phyloP scores from a whole-genome alignment of 352 stramenopile species.

The Pythium scleroteichum region DNA sequence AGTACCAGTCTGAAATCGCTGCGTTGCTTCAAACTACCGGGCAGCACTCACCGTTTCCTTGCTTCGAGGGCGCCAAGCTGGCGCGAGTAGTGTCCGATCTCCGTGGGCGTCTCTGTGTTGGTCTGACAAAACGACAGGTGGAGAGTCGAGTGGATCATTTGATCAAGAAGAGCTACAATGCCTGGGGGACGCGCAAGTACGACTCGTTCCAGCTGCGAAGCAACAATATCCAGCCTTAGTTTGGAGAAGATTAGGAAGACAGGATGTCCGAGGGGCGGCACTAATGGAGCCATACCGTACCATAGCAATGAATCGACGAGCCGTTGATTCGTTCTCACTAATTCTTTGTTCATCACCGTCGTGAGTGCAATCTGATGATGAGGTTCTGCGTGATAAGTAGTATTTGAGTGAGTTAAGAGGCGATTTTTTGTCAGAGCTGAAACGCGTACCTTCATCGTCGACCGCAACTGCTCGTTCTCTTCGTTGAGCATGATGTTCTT shows the following conservation, averaged over 20 bases:
- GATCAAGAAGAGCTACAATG: constrained; percentile 88
- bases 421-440: no score
- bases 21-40: constrained; percentile 95
- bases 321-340: neutral
- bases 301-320: constrained; percentile 19
- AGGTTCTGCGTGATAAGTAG: constrained; percentile 11
- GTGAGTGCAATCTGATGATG: constrained; percentile 19
- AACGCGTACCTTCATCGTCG: constrained; percentile 35
- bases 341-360: constrained; percentile 3
- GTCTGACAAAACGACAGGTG: constrained; percentile 63
- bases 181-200: constrained; percentile 89
- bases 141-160: constrained; percentile 75
- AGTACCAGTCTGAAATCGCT: constrained; percentile 92
- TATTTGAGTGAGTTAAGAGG: neutral
- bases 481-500: constrained; percentile 75
- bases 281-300: constrained; percentile 15
- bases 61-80: constrained; percentile 81
- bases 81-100: constrained; percentile 65
- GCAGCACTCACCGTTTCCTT: constrained; percentile 94
- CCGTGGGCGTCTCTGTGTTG: constrained; percentile 65
- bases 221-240: constrained; percentile 86
- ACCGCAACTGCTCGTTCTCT: constrained; percentile 53
- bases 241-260: constrained; percentile 3
- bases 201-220: constrained; percentile 89
- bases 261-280: neutral